These are phyloP conservation scores for Eutrema salsugineum DNA, from an alignment of 441 rosid species.

Conservation along the genomic window DNA sequence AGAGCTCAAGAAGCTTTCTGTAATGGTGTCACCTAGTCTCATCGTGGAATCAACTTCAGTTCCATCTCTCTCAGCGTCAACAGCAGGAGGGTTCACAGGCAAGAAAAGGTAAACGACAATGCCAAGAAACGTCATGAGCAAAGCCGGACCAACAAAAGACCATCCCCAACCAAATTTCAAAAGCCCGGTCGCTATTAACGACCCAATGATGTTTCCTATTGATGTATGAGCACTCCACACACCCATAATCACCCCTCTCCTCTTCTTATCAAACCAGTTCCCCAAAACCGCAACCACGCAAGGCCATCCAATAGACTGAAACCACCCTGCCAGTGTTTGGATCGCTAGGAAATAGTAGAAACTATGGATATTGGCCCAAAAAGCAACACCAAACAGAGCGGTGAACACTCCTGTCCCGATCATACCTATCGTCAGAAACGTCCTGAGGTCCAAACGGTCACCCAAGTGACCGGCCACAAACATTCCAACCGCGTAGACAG, in stretches of 20 bases:
- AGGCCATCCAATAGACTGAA: constrained; percentile 96
- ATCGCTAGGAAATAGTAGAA: constrained; percentile 51
- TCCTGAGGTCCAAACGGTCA: constrained; percentile 69
- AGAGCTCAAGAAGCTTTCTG: constrained; percentile 47
- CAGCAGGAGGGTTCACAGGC: constrained; percentile 67
- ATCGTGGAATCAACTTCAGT: constrained; percentile 37
- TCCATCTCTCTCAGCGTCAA: constrained; percentile 51
- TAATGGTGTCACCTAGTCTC: constrained; percentile 45
- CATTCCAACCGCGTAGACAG: constrained; percentile 76
- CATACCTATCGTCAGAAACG: constrained; percentile 76
- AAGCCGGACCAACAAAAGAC: constrained; percentile 84
- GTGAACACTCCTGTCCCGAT: constrained; percentile 74
- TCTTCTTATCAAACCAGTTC: constrained; percentile 81
- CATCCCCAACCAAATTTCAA: constrained; percentile 90
- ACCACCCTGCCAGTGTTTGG: constrained; percentile 72
- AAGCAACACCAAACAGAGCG: constrained; percentile 68
- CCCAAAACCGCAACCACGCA: constrained; percentile 91
- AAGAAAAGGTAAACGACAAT: constrained; percentile 52
- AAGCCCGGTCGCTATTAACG: constrained; percentile 63
- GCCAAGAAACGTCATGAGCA: constrained; percentile 53
- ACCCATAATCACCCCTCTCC: constrained; percentile 90
- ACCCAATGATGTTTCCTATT: constrained; percentile 74
- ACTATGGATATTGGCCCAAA: constrained; percentile 67
- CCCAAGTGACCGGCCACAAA: constrained; percentile 81
- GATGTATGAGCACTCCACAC: constrained; percentile 96